Evolutionary conservation across 176 grass and related monocot species (phyloP).

Genomic region (Avena insularis): DNA sequence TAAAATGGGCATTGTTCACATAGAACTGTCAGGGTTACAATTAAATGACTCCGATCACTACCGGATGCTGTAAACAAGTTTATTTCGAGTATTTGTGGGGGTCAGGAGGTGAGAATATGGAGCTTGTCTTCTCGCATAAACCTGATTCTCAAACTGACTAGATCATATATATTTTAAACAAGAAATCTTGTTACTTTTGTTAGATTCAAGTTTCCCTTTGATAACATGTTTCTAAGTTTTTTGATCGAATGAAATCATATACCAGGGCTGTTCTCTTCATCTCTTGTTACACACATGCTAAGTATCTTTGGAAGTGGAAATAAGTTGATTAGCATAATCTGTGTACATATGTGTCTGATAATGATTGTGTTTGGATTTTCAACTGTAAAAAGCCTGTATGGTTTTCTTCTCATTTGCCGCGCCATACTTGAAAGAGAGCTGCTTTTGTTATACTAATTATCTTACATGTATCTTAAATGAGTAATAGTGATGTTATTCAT

Average conservation of each 20-base stretch:
- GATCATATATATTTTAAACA: background rate
- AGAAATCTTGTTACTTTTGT: background rate
- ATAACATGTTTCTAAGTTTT: background rate
- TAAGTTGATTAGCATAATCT: background rate
- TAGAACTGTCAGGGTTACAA: background rate
- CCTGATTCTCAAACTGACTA: background rate
- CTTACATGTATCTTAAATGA: background rate
- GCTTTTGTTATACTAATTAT: background rate
- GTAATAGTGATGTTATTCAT: background rate
- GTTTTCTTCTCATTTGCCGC: background rate
- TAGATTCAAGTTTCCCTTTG: background rate
- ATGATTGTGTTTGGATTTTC: background rate
- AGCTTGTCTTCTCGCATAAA: background rate
- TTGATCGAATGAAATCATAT: background rate
- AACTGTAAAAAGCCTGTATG: background rate
- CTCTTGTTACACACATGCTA: background rate
- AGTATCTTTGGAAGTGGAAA: background rate
- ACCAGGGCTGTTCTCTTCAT: background rate
- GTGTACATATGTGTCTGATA: background rate
- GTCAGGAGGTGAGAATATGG: slow-evolving; percentile 10
- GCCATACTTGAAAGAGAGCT: background rate
- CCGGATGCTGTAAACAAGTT: background rate
- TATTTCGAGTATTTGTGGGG: background rate
- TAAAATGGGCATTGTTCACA: background rate
- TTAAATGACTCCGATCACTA: background rate